phyloP scores from a whole-genome alignment of 169 alveolate species.

The Plasmodium gallinaceum region DNA sequence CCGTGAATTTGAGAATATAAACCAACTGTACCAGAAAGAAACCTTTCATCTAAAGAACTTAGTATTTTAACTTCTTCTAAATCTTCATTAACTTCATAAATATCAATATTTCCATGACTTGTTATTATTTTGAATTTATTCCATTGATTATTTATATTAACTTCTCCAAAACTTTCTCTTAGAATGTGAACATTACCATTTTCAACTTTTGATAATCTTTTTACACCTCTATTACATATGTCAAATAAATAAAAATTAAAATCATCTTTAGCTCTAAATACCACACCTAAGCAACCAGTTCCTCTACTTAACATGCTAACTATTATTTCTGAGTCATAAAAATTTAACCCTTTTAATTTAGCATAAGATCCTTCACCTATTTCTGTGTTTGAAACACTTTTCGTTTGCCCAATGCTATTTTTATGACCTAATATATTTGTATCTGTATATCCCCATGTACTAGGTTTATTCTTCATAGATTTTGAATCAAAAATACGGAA shows the following conservation, averaged over 20 bases:
- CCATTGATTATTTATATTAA: conserved; percentile 86
- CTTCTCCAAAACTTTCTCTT: conserved; percentile 86
- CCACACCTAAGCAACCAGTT: conserved; percentile 90
- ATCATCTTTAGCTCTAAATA: conserved; percentile 89
- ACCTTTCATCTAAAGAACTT: conserved; percentile 90
- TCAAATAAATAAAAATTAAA: conserved; percentile 89
- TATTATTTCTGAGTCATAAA: conserved; percentile 85
- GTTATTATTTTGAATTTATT: conserved; percentile 79
- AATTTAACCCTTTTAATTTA: conserved; percentile 85
- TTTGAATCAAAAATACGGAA: conserved; percentile 87
- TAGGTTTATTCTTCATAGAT: conserved; percentile 82
- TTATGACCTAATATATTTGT: conserved; percentile 87
- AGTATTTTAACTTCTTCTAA: conserved; percentile 6
- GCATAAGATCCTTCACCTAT: conserved; percentile 91
- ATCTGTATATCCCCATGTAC: conserved; percentile 92
- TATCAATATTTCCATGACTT: conserved; percentile 77
- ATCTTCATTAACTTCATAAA: conserved; percentile 78
- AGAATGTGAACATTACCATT: conserved; percentile 86
- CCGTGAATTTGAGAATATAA: conserved; percentile 90
- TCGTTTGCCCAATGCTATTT: conserved; percentile 88
- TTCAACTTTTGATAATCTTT: conserved; percentile 87
- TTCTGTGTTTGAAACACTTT: conserved; percentile 82
- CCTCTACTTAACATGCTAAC: conserved; percentile 86
- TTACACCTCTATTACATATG: conserved; percentile 85
- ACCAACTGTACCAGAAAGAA: conserved; percentile 90